Base-by-base conservation (phyloP, 257 asterid species). In the Solanum pennellii region DNA sequence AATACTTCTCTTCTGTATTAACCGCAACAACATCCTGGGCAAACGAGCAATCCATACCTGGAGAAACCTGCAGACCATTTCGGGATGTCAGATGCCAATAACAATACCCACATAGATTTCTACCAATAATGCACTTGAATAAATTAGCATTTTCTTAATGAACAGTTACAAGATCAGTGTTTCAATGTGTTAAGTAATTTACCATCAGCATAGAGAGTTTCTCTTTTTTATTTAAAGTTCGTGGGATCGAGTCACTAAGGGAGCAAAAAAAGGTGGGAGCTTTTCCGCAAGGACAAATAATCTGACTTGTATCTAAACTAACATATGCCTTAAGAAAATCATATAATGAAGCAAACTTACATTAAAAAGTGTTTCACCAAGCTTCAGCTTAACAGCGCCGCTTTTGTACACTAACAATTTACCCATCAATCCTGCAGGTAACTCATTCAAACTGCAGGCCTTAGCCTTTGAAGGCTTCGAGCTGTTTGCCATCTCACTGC, bases 301-400 rank as follows among this genome's bases (percentile, higher is more conserved):
- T 65, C 72, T 25, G 16, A 65, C 35, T 12, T 16, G 15, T 65
- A 12, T 6, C 72, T 65, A 65, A 65, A 65, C 72, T 5, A 25
- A 65, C 35, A 65, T 65, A 65, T 65, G 35, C 72, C 72, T 60
- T 23, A 65, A 25, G 71, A 10, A 65, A 25, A 25, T 25, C 35
- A 65, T 65, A n/a, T 66, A 82, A 82, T 31, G 44, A 49, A 49
- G 69, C 62, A 60, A 69, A 91, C 98, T 94, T 91, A 97, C 99
- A 86, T 94, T 94, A 73, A 92, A 95, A 82, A 95, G 86, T 59
- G 86, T 88, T 72, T 94, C 98, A 14, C 99, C 99, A 71, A 97
- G 93, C 95, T 95, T 97, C 93, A 96, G 69, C 91, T 97, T 96
- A 44, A 95, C 89, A 83, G 94, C 94, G 82, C 99, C 99, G 68